Evolutionary conservation across 495 filamentous ascomycete genomes (phyloP).

Genomic region (Neohortaea acidophila): DNA sequence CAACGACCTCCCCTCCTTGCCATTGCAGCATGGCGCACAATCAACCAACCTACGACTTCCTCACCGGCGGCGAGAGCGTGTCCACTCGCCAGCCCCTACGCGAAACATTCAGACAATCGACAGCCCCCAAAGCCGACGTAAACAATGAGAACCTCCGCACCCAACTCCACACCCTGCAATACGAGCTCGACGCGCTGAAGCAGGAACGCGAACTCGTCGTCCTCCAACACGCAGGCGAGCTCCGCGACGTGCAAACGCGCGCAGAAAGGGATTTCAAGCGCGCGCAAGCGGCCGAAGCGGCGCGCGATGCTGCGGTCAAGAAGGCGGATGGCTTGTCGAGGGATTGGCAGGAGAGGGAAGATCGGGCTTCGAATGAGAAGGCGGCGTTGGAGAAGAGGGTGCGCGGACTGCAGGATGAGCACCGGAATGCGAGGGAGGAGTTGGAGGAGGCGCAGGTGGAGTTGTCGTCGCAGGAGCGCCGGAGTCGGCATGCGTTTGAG

Average conservation of each 20-base stretch:
- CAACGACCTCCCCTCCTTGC: too few species aligned
- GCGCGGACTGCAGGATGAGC: conserved; percentile 56
- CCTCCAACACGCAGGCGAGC: conserved; percentile 66
- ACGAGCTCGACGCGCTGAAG: conserved; percentile 58
- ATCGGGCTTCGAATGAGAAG: conserved; percentile 50
- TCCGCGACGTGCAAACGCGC: conserved; percentile 56
- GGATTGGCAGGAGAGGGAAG: conserved; percentile 57
- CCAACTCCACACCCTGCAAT: conserved; percentile 50
- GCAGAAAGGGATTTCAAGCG: conserved; percentile 72
- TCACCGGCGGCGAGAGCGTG: conserved; percentile 34
- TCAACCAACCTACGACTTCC: conserved; percentile 47
- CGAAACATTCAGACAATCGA: conserved; percentile 28
- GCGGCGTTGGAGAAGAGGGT: conserved; percentile 54
- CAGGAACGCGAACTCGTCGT: conserved; percentile 70
- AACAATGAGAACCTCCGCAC: conserved; percentile 52
- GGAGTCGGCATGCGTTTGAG: conserved; percentile 49
- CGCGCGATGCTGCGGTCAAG: conserved; percentile 48
- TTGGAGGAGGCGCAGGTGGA: conserved; percentile 58
- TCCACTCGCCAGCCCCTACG: conserved; percentile 23
- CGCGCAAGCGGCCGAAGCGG: conserved; percentile 57
- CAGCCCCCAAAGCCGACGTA: conserved; percentile 23
- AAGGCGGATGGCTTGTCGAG: conserved; percentile 56
- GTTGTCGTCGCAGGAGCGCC: conserved; percentile 52
- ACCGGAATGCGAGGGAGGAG: conserved; percentile 56
- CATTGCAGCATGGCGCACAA: conserved; percentile 12